Base-by-base conservation (phyloP, 148 eudicot genomes). In the Arctostaphylos glauca region DNA sequence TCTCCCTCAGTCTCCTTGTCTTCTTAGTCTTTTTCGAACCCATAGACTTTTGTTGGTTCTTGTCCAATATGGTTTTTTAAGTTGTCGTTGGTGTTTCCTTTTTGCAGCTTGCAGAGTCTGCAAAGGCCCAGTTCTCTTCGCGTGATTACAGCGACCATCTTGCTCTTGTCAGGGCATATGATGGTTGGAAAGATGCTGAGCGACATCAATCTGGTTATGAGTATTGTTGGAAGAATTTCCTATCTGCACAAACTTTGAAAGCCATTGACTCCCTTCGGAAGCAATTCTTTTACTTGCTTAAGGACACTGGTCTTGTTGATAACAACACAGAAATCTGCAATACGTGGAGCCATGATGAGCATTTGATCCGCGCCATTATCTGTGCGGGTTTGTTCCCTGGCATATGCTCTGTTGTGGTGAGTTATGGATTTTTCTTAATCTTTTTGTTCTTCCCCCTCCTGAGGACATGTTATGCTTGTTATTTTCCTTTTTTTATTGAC, bases 171-270 rank as follows among this genome's bases (percentile, higher is more conserved):
- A 90, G 94, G 83, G 99, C 99, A 84, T 96, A 87, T 87, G 92
- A 93, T 23, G 98, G 99, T 77, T 96, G 99, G 99, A 96, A 89
- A 90, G 91, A 91, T 74, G 98, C 99, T 80, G 98, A 96, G 88
- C 88, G 84, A 83, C 84, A 74, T 47, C 95, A 88, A 78, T 85
- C 92, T 76, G 99, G 99, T 84, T 79, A 92, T 77, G 99, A 94
- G 66, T 96, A 94, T 81, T 96, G 99, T 84, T 93, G 98, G 98
- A 93, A 67, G 84, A 96, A 96, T 83, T 96, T 96, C 80, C 97
- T 96, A 21, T 96, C 99, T 83, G 77, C 85, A 78, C 99, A 96
- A 88, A 96, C 99, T 78, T 86, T 94, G 70, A 93, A 84, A 92
- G 93, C 94, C 77, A 96, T 94, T 73, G 99, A 96, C 85, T 94